Evolutionary conservation across 2,329 filamentous ascomycete genomes (phyloP), one percentile per base, ranked within the genome.

Genomic region (Ceratocystis cubensis): DNA sequence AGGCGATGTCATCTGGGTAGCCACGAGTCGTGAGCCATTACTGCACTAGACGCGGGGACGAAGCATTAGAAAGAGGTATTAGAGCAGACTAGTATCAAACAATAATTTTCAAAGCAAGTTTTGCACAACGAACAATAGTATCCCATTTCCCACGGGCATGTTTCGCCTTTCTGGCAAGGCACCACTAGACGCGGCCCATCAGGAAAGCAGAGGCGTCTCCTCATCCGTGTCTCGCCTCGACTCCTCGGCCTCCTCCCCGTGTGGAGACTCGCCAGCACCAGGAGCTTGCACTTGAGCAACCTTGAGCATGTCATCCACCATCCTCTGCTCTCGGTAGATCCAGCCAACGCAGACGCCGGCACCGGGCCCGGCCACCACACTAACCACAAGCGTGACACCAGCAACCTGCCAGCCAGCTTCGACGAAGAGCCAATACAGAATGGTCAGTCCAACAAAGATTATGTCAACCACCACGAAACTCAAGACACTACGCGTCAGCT

Each of bases 351-450:
- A 76, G 6, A 74, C 71, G 10, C 76, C 76, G 0, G 75, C 74
- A 3, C 77, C 77, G 0, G 77, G 76, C 0, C 77, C 77, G 37
- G 76, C 70, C 2, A 76, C 48, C 20, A 74, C 65, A 2, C 72
- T 71, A 2, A 72, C 70, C 17, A 67, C 72, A 6, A 73, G 61
- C 64, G 74, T 75, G 3, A 73, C 75, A 7, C 74, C 69, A 2
- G 74, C 76, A 20, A 73, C 75, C 41, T 73, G 72, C 76, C 77
- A 77, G 20, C 80, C 80, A 0, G 78, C 77, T 71, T 83, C 81
- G 17, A 80, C 78, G 48, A 82, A 72, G 44, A 82, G 72, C 80
- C 81, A 83, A 71, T 82, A 83, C 41, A 82, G 69, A 3, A 81
- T 77, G 0, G 80, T 81, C 70, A 78, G 72, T 1, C 72, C 74